These are phyloP conservation scores for Cyanophora paradoxa DNA, from an alignment of 78 protist species.

Conservation along the genomic window DNA sequence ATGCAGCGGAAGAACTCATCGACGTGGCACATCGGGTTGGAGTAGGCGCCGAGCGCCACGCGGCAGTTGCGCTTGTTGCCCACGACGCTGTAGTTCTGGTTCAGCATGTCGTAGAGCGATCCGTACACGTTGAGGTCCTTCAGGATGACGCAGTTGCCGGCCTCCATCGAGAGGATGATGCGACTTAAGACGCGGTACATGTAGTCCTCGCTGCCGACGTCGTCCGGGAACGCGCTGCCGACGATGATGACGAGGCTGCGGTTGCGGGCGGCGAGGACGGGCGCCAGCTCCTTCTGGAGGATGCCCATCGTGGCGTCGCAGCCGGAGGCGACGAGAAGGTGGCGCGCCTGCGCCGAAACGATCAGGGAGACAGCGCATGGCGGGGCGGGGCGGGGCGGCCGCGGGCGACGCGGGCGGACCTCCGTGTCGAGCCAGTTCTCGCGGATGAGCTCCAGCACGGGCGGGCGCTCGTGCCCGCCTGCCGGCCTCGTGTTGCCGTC, in stretches of 20 bases:
- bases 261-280: too few species aligned
- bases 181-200: background rate
- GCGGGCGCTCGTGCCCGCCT: too few species aligned
- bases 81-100: constrained; percentile 7
- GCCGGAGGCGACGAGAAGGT: constrained; percentile 11
- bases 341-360: constrained; percentile 14
- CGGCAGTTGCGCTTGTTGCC: constrained; percentile 4
- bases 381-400: too few species aligned
- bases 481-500: too few species aligned
- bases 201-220: background rate
- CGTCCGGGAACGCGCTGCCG: constrained; percentile 6
- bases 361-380: too few species aligned
- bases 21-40: constrained; percentile 8
- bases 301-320: background rate
- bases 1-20: constrained; percentile 4
- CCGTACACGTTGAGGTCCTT: too few species aligned
- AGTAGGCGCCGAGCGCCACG: background rate
- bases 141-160: background rate
- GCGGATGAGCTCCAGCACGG: background rate
- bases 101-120: constrained; percentile 35
- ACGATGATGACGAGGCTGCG: background rate
- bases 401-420: too few species aligned
- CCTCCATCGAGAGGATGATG: constrained; percentile 15
- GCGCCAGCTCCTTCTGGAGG: too few species aligned
- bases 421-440: background rate